These are phyloP conservation scores for Coemansia guatemalensis DNA, from an alignment of 192 early-diverging fungal species.

Conservation along the genomic window DNA sequence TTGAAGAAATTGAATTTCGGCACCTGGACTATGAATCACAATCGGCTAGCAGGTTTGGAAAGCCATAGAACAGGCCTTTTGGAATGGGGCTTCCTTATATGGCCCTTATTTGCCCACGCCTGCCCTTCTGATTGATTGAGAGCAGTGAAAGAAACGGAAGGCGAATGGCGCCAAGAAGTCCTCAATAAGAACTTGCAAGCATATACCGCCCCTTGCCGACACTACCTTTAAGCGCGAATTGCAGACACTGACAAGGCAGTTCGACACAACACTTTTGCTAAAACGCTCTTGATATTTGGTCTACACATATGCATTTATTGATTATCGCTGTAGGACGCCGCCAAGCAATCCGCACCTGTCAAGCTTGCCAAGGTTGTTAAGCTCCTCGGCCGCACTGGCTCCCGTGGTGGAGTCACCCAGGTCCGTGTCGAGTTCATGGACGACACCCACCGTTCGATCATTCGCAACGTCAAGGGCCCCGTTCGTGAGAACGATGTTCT, in stretches of 20 bases:
- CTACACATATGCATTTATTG: not conserved
- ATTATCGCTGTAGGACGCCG: constrained; percentile 34
- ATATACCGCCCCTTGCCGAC: not conserved
- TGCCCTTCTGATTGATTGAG: not conserved
- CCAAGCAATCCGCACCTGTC: constrained; percentile 48
- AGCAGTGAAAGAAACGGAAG: not conserved
- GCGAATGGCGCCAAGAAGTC: not conserved
- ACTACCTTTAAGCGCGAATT: not conserved
- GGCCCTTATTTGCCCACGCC: not conserved
- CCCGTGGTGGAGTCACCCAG: constrained; percentile 99
- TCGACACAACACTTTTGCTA: not conserved
- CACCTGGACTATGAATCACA: not conserved
- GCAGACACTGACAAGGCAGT: not conserved
- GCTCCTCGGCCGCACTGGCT: constrained; percentile 99
- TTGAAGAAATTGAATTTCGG: not conserved
- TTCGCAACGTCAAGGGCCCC: constrained; percentile 99
- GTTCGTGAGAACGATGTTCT: constrained; percentile 97
- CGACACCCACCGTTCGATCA: constrained; percentile 93
- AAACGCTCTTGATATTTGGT: not conserved
- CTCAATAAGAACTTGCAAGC: not conserved
- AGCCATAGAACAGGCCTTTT: not conserved
- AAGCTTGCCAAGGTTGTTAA: constrained; percentile 96
- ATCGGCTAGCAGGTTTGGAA: not conserved
- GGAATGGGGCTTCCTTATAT: not conserved
- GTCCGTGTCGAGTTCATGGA: constrained; percentile 99